Evolutionary conservation across 1,284 basidiomycete species (phyloP).

Genomic region (Apiotrichum porosum): DNA sequence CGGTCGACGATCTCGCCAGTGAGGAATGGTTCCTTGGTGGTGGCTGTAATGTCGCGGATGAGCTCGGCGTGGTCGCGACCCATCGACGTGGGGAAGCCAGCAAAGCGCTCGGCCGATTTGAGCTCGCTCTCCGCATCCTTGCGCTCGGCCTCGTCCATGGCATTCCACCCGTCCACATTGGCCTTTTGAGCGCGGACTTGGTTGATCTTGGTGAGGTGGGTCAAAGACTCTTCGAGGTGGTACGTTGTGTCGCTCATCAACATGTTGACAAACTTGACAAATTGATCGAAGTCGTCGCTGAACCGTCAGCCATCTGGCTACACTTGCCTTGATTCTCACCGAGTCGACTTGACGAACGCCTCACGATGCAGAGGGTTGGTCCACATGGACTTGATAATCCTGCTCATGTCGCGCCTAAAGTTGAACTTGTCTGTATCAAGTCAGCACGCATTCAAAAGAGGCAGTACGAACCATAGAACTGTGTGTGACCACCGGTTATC

Average conservation of each 20-base stretch:
- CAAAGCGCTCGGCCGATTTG: conserved; percentile 72
- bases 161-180: conserved; percentile 63
- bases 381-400: conserved; percentile 83
- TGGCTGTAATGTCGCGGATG: conserved; percentile 85
- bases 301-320: conserved; percentile 1
- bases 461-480: conserved; percentile 83
- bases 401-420: conserved; percentile 70
- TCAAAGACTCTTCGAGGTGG: conserved; percentile 92
- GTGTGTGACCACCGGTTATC: conserved; percentile 91
- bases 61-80: conserved; percentile 83
- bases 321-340: conserved; percentile 53
- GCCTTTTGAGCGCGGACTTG: conserved; percentile 80
- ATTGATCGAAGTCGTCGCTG: conserved; percentile 80
- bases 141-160: conserved; percentile 64
- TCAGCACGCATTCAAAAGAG: not conserved
- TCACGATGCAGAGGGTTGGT: conserved; percentile 78
- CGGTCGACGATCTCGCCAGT: conserved; percentile 93
- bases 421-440: conserved; percentile 8
- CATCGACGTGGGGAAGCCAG: conserved; percentile 78
- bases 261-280: conserved; percentile 92
- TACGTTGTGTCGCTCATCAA: conserved; percentile 99
- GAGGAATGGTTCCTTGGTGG: conserved; percentile 89
- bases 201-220: conserved; percentile 81
- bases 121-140: conserved; percentile 79
- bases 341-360: conserved; percentile 70